Evolutionary conservation across 108 stramenopile species (phyloP).

Genomic region (Cylindrotheca closterium): DNA sequence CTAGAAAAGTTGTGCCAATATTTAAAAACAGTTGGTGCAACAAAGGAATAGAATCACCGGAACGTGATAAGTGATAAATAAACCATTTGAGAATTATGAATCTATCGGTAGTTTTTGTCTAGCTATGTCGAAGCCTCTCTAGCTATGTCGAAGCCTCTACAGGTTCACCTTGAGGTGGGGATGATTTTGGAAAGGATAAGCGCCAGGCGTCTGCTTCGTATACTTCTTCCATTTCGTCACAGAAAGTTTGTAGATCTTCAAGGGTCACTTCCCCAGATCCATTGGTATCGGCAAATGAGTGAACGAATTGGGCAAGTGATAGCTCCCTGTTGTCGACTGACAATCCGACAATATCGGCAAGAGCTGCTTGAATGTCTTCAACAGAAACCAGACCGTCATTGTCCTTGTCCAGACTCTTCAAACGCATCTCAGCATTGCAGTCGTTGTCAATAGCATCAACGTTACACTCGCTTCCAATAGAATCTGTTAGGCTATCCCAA

Average conservation of each 20-base stretch:
- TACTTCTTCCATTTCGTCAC: conserved; percentile 28
- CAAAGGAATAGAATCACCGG: no score
- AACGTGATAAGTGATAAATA: no score
- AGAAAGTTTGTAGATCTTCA: conserved; percentile 38
- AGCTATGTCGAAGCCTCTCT: no score
- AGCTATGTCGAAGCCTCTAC: no score
- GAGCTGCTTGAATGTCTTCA: conserved; percentile 42
- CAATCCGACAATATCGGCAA: conserved; percentile 35
- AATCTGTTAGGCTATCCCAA: conserved; percentile 27
- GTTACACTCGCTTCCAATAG: conserved; percentile 24
- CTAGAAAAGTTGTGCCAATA: neutral
- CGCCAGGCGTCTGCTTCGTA: conserved; percentile 13
- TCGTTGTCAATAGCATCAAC: conserved; percentile 5
- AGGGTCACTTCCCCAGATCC: conserved; percentile 39
- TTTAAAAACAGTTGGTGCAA: neutral
- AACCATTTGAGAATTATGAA: no score
- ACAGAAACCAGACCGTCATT: conserved; percentile 39
- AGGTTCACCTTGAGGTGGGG: no score
- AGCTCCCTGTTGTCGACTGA: conserved; percentile 37
- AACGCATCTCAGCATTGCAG: conserved; percentile 31
- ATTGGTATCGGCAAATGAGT: conserved; percentile 39
- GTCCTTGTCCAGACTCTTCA: conserved; percentile 30
- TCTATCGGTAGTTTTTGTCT: no score
- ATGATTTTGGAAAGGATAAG: no score
- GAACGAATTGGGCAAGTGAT: conserved; percentile 40